Base-by-base conservation (phyloP, 2,329 filamentous ascomycete genomes). In the Rutstroemia sp. region DNA sequence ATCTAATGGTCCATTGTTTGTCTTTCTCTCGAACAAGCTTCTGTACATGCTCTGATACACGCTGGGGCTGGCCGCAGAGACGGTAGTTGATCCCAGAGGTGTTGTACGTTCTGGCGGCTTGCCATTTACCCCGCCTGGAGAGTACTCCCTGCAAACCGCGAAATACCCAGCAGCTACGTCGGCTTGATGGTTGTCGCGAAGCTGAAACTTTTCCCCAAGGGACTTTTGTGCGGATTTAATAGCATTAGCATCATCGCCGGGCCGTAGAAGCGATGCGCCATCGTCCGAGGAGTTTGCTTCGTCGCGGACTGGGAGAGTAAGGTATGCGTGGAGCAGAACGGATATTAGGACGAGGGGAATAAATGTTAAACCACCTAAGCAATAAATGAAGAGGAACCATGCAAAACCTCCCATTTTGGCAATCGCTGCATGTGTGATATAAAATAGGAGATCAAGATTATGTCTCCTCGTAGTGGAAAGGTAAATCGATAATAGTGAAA, bases 21-120 rank as follows among this genome's bases (percentile, higher is more conserved):
- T 65, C 66, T 87, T 92, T 66, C 92, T 82, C 65, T 96, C 91
- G 69, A 99, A 97, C 60, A 99, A 87, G 70, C 88, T 96, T 69
- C 91, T 80, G 73, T 99, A 99, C 90, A 99, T 96, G 70, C 88
- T 88, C 78, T 97, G 94, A 72, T 97, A 97, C 39, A 99, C 92
- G 70, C 92, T 96, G 56, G 88, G 91, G 67, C 90, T 95, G 56
- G 91, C 87, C 44, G 87, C 78, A 37, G 86, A 83, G 46, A 94
- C 84, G 16, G 88, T 86, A 52, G 81, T 73, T 56, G 87, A 84
- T 17, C 89, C 90, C 12, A 89, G 82, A 5, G 91, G 89, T 0
- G 89, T 92, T 34, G 85, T 83, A 58, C 90, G 82, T 73, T 96
- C 92, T 57, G 92, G 91, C 5, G 92, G 91, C 73, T 92, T 95